Evolutionary conservation across 108 stramenopile species (phyloP).

Genomic region (Discostella stelligeroides): DNA sequence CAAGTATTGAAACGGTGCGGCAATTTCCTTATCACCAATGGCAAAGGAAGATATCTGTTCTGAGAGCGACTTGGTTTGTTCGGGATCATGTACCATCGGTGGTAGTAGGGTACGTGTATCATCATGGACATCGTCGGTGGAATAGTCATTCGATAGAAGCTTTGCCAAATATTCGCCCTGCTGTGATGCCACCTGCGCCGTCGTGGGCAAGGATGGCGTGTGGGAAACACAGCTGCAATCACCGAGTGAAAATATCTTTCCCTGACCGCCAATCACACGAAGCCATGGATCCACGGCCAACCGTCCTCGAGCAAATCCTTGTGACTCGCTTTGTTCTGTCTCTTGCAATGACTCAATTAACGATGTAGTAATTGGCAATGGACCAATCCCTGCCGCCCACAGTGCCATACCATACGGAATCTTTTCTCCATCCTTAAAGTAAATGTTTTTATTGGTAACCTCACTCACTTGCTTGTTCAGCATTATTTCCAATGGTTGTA

Average conservation of each 20-base stretch:
- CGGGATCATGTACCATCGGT: slow-evolving; percentile 46
- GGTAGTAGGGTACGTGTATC: slow-evolving; percentile 52
- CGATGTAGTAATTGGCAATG: slow-evolving; percentile 76
- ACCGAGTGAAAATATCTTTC: slow-evolving; percentile 85
- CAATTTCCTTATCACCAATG: slow-evolving; percentile 57
- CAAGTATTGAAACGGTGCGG: slow-evolving; percentile 93
- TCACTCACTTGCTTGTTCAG: slow-evolving; percentile 88
- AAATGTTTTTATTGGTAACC: slow-evolving; percentile 74
- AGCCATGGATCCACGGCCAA: slow-evolving; percentile 92
- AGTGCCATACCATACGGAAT: slow-evolving; percentile 89
- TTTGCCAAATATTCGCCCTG: slow-evolving; percentile 91
- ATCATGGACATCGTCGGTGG: slow-evolving; percentile 46
- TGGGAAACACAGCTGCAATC: slow-evolving; percentile 84
- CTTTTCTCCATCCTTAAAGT: slow-evolving; percentile 72
- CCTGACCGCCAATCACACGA: slow-evolving; percentile 81
- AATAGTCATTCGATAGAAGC: slow-evolving; percentile 79
- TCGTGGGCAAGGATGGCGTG: slow-evolving; percentile 74
- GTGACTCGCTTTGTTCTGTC: slow-evolving; percentile 60
- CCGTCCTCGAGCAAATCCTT: slow-evolving; percentile 79
- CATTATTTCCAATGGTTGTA: slow-evolving; percentile 81
- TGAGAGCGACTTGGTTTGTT: slow-evolving; percentile 52
- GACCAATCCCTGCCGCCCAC: slow-evolving; percentile 97
- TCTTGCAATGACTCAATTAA: slow-evolving; percentile 70
- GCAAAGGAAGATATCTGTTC: slow-evolving; percentile 70
- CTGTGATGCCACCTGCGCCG: slow-evolving; percentile 93